Conservation (phyloP, 228 moss, liverwort and hornwort species). For the Sphagnum fallax region DNA sequence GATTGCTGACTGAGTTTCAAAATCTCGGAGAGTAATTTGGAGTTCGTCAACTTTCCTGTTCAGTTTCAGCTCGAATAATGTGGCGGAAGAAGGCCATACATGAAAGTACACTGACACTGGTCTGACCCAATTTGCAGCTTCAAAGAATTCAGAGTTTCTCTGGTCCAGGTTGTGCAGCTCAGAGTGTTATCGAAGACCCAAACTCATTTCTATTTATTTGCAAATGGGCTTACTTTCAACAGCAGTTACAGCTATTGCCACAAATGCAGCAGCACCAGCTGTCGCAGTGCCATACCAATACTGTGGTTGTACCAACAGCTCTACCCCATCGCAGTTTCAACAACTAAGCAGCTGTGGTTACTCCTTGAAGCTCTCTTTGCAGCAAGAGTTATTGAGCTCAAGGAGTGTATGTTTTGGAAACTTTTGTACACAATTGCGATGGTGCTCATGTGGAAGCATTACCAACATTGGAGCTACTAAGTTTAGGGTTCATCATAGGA, state of each 20-base stretch:
- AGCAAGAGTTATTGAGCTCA: slow-evolving; percentile 4
- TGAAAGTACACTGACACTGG: no score
- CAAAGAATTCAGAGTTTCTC: no score
- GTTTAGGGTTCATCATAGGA: slow-evolving; percentile 14
- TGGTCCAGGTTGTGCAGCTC: no score
- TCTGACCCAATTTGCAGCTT: no score
- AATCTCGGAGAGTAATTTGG: no score
- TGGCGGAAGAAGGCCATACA: no score
- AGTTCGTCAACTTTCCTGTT: no score
- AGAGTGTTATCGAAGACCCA: no score
- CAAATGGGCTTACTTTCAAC: slow-evolving; percentile 31
- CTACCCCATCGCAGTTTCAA: slow-evolving; percentile 8
- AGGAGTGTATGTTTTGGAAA: slow-evolving; percentile 7
- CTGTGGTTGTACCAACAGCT: slow-evolving; percentile 4
- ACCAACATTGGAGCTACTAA: slow-evolving; percentile 5
- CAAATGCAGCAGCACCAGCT: slow-evolving; percentile 12
- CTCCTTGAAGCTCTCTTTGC: not conserved
- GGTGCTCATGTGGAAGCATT: not conserved
- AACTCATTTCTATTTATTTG: not conserved
- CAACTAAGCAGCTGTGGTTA: no score
- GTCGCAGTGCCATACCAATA: slow-evolving; percentile 7
- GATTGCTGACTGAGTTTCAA: no score
- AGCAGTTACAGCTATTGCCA: slow-evolving; percentile 14
- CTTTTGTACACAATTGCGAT: not conserved
- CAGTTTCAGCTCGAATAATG: no score